Base-by-base conservation (phyloP, 2,329 filamentous ascomycete species). In the Seiridium unicorne region DNA sequence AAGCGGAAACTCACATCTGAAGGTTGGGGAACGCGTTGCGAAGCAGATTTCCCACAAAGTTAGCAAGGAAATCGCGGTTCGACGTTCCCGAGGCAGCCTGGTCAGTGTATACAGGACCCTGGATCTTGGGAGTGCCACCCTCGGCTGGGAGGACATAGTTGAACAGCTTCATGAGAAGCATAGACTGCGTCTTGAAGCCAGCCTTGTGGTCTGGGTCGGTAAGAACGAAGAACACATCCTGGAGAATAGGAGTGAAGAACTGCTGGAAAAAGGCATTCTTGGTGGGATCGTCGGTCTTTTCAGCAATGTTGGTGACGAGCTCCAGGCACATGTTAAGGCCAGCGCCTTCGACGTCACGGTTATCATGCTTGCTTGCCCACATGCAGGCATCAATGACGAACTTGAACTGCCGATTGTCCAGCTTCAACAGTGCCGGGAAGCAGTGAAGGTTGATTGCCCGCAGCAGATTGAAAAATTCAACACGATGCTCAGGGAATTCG, bases 301-400 rank as follows among this genome's bases (percentile, higher is more conserved):
- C 94, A 7, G 94, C 92, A 81, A 99, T 97, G 78, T 99, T 99
- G 77, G 91, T 94, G 73, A 99, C 93, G 65, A 99, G 83, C 78
- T 99, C 95, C 66, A 97, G 87, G 75, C 94, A 98, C 95, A 99
- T 99, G 77, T 93, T 95, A 62, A 99, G 86, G 62, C 95, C 95
- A 44, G 95, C 96, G 66, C 91, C 92, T 77, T 99, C 95, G 36
- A 99, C 95, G 72, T 97, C 93, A 62, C 95, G 91, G 78, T 99
- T 99, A 79, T 99, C 95, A 77, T 99, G 95, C 82, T 99, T 99
- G 81, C 94, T 97, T n/a, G 96, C 95, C 96, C 95, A 99, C 84
- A 98, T 93, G 82, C 96, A 99, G 42, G 94, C 96, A 76, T 99
- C 95, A 66, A 99, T 98, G 69, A 99, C 93, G 72, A 98, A 96